Evolutionary conservation across 108 stramenopile species (phyloP).

Genomic region (Pseudonitzschia multiseries): DNA sequence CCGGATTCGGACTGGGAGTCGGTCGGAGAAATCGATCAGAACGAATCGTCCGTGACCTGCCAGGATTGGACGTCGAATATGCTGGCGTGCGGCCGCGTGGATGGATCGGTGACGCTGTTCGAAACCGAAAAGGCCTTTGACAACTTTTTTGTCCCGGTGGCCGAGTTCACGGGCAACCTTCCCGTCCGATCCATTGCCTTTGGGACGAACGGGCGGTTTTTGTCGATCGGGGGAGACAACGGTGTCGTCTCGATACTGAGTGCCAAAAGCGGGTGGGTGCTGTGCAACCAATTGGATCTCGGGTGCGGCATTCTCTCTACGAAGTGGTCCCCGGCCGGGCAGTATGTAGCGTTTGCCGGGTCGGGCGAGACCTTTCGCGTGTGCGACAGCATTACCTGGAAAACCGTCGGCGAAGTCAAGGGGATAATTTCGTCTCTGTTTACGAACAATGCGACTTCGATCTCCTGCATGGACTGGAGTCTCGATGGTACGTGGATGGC

Average conservation of each 20-base stretch:
- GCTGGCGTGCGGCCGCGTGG: slow-evolving; percentile 41
- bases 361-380: slow-evolving; percentile 17
- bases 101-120: slow-evolving; percentile 45
- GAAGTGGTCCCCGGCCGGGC: slow-evolving; percentile 45
- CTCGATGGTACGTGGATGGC: slow-evolving; percentile 34
- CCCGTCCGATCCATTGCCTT: slow-evolving; percentile 39
- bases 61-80: slow-evolving; percentile 42
- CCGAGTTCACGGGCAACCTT: slow-evolving; percentile 14
- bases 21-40: slow-evolving; percentile 39
- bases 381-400: slow-evolving; percentile 41
- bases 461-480: slow-evolving; percentile 35
- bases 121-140: slow-evolving; percentile 38
- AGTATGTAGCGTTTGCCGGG: slow-evolving; percentile 32
- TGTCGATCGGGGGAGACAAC: slow-evolving; percentile 31
- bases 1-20: slow-evolving; percentile 32
- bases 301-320: slow-evolving; percentile 19
- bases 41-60: slow-evolving; percentile 29
- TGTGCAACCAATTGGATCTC: slow-evolving; percentile 30
- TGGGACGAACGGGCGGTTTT: slow-evolving; percentile 24
- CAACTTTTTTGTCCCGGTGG: slow-evolving; percentile 31
- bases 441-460: neutral
- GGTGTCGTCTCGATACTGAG: slow-evolving; percentile 28
- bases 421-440: neutral
- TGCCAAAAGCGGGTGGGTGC: slow-evolving; percentile 38
- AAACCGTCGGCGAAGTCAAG: slow-evolving; percentile 21